A percentile compares a stretch with the other conserved stretches of the same genome.
These are phyloP conservation scores for Tephrocybe rancida DNA, from an alignment of 768 basidiomycete genomes.

Conservation along the genomic window DNA sequence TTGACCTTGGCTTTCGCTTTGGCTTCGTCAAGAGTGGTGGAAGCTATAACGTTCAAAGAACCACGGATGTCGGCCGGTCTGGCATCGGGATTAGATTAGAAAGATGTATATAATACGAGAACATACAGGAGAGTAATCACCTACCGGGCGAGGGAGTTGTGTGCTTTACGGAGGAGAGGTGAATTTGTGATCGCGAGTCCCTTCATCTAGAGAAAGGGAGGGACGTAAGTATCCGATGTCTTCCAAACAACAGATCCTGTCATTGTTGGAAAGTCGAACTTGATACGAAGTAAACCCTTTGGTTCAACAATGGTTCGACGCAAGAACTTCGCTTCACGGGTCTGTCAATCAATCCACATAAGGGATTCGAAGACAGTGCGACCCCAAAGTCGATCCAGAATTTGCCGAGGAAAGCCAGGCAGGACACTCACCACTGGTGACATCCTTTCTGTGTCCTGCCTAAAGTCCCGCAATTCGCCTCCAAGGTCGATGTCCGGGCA, in stretches of 20 bases:
- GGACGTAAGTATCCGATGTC: background rate
- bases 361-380: background rate
- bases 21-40: constrained; percentile 43
- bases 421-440: constrained; percentile 57
- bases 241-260: no score
- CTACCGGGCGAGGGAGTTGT: constrained; percentile 64
- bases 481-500: constrained; percentile 54
- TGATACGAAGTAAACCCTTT: no score
- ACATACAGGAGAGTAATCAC: constrained; percentile 12
- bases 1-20: constrained; percentile 35
- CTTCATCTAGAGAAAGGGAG: constrained; percentile 48
- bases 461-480: constrained; percentile 43
- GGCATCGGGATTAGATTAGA: no score
- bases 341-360: no score
- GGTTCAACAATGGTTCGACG: background rate
- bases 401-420: constrained; percentile 3
- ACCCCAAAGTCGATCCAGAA: background rate
- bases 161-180: constrained; percentile 52
- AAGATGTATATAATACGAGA: background rate
- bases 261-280: no score
- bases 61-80: constrained; percentile 64
- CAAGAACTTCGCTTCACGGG: background rate
- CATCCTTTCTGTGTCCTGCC: constrained; percentile 54
- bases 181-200: constrained; percentile 64
- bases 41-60: constrained; percentile 46